Percentiles rank a stretch among this genome's conserved stretches.
Evolutionary conservation across 768 basidiomycete genomes (phyloP).

Genomic region (Tulasnella sp.): DNA sequence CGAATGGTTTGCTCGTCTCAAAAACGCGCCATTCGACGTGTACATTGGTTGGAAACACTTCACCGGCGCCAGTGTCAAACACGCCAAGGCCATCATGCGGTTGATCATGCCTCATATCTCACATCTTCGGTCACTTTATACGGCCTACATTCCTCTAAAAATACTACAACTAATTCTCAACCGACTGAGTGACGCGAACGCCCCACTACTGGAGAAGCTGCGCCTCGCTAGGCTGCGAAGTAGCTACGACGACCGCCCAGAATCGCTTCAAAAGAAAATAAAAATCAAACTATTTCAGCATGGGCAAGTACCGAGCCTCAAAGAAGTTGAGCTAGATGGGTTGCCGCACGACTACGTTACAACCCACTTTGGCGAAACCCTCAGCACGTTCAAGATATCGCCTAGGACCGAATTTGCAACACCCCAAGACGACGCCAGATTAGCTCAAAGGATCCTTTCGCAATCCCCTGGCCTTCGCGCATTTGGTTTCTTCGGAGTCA

Average conservation of each 20-base stretch:
- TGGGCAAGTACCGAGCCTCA: neutral
- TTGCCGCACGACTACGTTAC: neutral
- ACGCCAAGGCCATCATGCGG: neutral
- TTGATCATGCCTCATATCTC: neutral
- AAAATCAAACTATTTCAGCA: neutral
- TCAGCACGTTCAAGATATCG: neutral
- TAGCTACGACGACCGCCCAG: neutral
- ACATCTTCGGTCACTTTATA: neutral
- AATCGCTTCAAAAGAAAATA: neutral
- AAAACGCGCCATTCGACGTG: neutral
- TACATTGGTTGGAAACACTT: neutral
- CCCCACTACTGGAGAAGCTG: neutral
- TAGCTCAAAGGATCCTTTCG: neutral
- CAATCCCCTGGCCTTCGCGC: neutral
- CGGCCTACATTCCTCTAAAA: neutral
- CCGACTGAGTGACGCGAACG: neutral
- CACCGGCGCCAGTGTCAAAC: neutral
- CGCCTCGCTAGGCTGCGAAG: neutral
- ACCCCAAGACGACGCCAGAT: neutral
- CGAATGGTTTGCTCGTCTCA: neutral
- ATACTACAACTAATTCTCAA: neutral
- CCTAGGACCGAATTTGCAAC: neutral
- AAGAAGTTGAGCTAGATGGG: neutral
- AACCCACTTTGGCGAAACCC: neutral
- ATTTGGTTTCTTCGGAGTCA: neutral